Evolutionary conservation across 1,284 basidiomycete genomes (phyloP).

Genomic region (Irpex sp.): DNA sequence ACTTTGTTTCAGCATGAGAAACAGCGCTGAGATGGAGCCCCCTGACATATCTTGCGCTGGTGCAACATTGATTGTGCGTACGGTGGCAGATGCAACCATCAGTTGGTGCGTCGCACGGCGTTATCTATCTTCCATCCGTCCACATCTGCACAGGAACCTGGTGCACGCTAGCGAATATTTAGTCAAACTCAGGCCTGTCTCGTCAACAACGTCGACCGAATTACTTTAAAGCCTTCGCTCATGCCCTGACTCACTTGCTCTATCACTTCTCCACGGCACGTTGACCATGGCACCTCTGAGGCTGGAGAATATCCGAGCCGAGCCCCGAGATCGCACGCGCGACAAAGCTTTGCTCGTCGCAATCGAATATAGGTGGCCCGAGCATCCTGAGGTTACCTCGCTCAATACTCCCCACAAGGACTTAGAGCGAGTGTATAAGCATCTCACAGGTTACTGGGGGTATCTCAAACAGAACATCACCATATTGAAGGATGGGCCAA

Average conservation of each 20-base stretch:
- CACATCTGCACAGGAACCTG: too few species aligned
- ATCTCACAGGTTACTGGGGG: not conserved
- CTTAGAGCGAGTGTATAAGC: not conserved
- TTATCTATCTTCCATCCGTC: too few species aligned
- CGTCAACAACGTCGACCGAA: not conserved
- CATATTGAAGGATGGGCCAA: conserved; percentile 3
- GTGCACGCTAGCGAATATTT: too few species aligned
- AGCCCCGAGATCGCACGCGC: not conserved
- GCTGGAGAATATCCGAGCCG: not conserved
- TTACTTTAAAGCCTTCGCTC: not conserved
- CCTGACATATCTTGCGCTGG: too few species aligned
- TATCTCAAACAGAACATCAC: conserved; percentile 8
- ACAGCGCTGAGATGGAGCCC: too few species aligned
- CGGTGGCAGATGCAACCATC: too few species aligned
- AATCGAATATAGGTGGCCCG: conserved; percentile 6
- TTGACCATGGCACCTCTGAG: not conserved
- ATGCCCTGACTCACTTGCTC: not conserved
- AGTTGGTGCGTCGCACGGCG: too few species aligned
- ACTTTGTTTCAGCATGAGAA: too few species aligned
- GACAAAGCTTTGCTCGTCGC: conserved; percentile 10
- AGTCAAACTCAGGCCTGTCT: too few species aligned
- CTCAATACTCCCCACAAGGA: conserved; percentile 5
- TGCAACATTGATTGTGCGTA: too few species aligned
- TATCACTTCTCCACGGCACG: not conserved
- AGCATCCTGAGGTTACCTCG: not conserved